Evolutionary conservation across 306 rosid species (phyloP), one percentile per base, ranked within the genome.

Genomic region (Castanea sativa): DNA sequence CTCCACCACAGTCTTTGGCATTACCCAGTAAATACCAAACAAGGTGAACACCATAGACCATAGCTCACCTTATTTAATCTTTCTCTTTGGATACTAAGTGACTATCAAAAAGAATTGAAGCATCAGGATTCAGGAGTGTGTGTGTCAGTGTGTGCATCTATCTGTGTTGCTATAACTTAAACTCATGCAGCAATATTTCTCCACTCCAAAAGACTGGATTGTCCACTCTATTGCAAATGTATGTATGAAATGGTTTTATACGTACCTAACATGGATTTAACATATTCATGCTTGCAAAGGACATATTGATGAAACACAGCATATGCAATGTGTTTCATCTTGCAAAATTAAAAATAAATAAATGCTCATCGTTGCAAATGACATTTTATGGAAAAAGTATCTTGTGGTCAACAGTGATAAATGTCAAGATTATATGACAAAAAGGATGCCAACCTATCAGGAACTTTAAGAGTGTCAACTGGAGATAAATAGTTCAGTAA

Each of bases 401-500:
- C 76, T 11, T 13, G 60, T 16, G 71, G 84, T 57, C 75, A 33
- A 73, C n/a, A 51, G 41, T 71, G 72, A 21, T 13, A 45, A 51
- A 56, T 5, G 23, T 32, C 19, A 59, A 60, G 8, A 27, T 64
- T 71, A 79, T 43, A 71, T 64, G 53, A 78, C 80, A 75, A 76
- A 33, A 60, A 51, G 71, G 71, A 82, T 80, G 78, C 97, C 75
- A 73, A 92, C 99, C 97, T 91, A 61, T 90, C 92, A 20, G 99
- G 97, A 89, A 80, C 80, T 76, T 88, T 83, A 59, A 80, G 80
- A n/a, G 88, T 81, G 87, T 96, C 99, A 73, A 86, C 91, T 56
- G 80, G 81, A 78, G 97, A 88, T 83, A 96, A 94, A 87, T 84
- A 90, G 81, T 91, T 89, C 83, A 90, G 87, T 79, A 96, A 82